Evolutionary conservation across 179 eudicot species (phyloP).

Genomic region (Carnegiea gigantea): DNA sequence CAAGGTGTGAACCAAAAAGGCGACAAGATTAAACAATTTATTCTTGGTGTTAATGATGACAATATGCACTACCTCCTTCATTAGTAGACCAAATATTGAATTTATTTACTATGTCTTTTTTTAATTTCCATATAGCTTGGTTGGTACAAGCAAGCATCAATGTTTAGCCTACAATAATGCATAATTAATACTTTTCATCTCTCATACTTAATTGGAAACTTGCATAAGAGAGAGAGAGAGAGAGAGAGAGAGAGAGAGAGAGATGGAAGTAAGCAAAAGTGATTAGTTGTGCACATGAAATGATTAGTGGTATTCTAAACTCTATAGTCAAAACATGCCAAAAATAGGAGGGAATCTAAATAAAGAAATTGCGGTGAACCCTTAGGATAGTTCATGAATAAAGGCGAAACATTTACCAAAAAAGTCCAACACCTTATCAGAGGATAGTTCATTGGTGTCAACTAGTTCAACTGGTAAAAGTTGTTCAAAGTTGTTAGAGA

Average conservation of each 20-base stretch:
- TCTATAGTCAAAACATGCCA: background rate
- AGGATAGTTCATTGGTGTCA: too few species aligned
- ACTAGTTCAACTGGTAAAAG: too few species aligned
- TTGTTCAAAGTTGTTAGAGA: too few species aligned
- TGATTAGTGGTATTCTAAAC: background rate
- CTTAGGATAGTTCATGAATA: background rate
- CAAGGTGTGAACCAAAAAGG: constrained; percentile 3
- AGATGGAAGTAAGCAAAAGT: background rate
- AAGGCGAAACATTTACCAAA: background rate
- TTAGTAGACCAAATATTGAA: background rate
- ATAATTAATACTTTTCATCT: background rate
- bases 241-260: background rate
- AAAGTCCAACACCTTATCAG: too few species aligned
- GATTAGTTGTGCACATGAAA: constrained; percentile 5
- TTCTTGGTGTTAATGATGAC: constrained; percentile 20
- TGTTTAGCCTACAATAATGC: constrained; percentile 9
- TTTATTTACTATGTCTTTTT: background rate
- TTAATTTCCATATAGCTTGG: background rate
- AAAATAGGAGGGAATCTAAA: constrained; percentile 3
- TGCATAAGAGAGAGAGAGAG: too few species aligned
- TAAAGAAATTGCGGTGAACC: background rate
- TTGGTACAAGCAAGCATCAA: constrained; percentile 4
- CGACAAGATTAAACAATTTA: constrained; percentile 6
- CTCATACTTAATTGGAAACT: background rate
- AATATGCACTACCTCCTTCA: constrained; percentile 3